phyloP scores from a whole-genome alignment of 1,284 basidiomycete genomes.

The Pseudozyma sp. region DNA sequence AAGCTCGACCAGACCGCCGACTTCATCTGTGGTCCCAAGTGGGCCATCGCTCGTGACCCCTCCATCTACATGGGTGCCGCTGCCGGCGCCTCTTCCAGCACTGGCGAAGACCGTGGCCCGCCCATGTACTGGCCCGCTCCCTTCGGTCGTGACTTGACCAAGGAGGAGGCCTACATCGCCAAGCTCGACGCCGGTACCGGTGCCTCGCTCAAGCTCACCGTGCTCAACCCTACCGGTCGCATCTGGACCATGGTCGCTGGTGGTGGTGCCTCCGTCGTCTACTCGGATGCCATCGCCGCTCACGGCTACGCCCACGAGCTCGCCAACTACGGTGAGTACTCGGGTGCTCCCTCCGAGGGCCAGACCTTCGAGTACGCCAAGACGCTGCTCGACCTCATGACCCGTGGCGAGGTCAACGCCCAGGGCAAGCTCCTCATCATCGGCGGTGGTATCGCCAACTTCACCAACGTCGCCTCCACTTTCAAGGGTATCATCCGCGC shows the following conservation, averaged over 20 bases:
- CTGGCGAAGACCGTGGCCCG: constrained; percentile 75
- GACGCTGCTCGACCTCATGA: constrained; percentile 97
- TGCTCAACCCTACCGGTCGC: constrained; percentile 91
- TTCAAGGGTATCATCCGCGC: constrained; percentile 99
- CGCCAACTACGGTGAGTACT: constrained; percentile 99
- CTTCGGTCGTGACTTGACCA: constrained; percentile 97
- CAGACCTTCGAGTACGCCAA: constrained; percentile 99
- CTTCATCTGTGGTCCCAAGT: constrained; percentile 97
- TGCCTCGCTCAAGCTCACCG: constrained; percentile 97
- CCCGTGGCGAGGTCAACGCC: constrained; percentile 73
- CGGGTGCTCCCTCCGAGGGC: constrained; percentile 95
- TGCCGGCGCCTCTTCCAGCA: constrained; percentile 68
- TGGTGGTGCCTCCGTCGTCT: constrained; percentile 79
- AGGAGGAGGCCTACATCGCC: constrained; percentile 99
- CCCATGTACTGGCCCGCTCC: constrained; percentile 98
- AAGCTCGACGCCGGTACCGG: constrained; percentile 96
- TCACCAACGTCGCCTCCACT: constrained; percentile 98
- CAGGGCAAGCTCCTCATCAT: constrained; percentile 97
- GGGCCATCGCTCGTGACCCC: constrained; percentile 95
- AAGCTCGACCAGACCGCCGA: constrained; percentile 98
- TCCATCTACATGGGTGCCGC: constrained; percentile 75
- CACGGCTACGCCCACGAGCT: constrained; percentile 97
- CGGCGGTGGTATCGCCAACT: constrained; percentile 99
- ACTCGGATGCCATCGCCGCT: constrained; percentile 93
- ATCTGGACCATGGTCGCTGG: constrained; percentile 99